Percentiles rank a stretch among this genome's conserved stretches.
Evolutionary conservation across 1,284 basidiomycete genomes (phyloP).

Genomic region (Peniophora sp.): DNA sequence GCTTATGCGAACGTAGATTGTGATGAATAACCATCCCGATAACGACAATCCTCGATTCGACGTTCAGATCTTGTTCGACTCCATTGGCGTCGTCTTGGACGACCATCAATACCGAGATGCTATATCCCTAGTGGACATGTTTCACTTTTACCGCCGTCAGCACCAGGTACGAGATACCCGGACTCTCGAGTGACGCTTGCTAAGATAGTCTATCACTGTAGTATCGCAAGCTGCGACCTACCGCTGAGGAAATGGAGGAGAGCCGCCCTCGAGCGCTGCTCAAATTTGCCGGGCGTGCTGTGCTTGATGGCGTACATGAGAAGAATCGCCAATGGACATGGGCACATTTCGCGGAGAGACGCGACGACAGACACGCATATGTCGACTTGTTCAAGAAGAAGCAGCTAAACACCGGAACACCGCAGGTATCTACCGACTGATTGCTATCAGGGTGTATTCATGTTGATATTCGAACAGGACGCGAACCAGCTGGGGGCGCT

Average conservation of each 20-base stretch:
- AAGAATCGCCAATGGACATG: slow-evolving; percentile 86
- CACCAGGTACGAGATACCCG: slow-evolving; percentile 55
- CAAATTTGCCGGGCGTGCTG: slow-evolving; percentile 78
- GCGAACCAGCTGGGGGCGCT: slow-evolving; percentile 52
- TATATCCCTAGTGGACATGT: slow-evolving; percentile 93
- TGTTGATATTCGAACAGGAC: slow-evolving; percentile 42
- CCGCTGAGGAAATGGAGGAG: slow-evolving; percentile 48
- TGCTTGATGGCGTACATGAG: slow-evolving; percentile 83
- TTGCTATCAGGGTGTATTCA: not conserved
- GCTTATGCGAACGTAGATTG: slow-evolving; percentile 42
- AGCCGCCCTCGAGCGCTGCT: slow-evolving; percentile 73
- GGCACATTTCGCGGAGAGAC: slow-evolving; percentile 83
- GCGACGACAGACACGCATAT: slow-evolving; percentile 82
- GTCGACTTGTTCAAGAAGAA: slow-evolving; percentile 86
- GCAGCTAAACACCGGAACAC: slow-evolving; percentile 44
- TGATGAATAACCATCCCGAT: slow-evolving; percentile 77
- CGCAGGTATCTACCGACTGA: slow-evolving; percentile 28
- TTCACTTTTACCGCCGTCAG: slow-evolving; percentile 92
- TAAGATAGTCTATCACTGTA: slow-evolving; percentile 24
- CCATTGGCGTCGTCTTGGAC: slow-evolving; percentile 91
- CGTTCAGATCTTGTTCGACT: slow-evolving; percentile 85
- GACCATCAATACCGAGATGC: slow-evolving; percentile 94
- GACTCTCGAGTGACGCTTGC: not conserved
- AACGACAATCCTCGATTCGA: slow-evolving; percentile 80
- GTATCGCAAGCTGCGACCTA: slow-evolving; percentile 79